A percentile compares a stretch with the other conserved stretches of the same genome.
These are phyloP conservation scores for Ganoderma lingzhi DNA, from an alignment of 1,284 basidiomycete genomes.

Conservation along the genomic window DNA sequence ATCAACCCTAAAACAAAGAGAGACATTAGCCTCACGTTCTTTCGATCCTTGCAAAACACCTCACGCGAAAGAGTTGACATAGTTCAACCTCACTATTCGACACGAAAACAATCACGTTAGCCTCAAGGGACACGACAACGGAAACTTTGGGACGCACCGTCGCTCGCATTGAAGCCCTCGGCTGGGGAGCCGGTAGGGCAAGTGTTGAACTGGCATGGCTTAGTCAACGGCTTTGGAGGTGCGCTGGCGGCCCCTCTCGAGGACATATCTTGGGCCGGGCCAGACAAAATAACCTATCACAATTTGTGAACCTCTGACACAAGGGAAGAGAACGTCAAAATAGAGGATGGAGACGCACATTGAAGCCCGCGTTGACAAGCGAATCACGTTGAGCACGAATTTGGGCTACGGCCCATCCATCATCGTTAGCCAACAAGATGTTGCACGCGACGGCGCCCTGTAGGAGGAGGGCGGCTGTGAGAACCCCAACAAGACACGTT, in stretches of 20 bases:
- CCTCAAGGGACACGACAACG: background rate
- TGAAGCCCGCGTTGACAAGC: conserved; percentile 48
- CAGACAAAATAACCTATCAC: conserved; percentile 49
- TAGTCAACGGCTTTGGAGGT: conserved; percentile 35
- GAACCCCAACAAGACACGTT: conserved; percentile 3
- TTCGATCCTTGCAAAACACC: conserved; percentile 3
- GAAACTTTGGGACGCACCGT: conserved; percentile 43
- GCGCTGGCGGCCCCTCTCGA: conserved; percentile 49
- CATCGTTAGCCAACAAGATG: conserved; percentile 53
- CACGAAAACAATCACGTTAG: background rate
- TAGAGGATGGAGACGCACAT: conserved; percentile 41
- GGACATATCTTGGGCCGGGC: conserved; percentile 50
- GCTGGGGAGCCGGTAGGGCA: conserved; percentile 54
- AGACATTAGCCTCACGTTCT: background rate
- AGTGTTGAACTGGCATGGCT: conserved; percentile 51
- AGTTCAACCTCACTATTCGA: conserved; percentile 45
- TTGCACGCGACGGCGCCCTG: conserved; percentile 22
- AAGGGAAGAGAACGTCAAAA: background rate
- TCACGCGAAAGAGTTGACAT: conserved; percentile 42
- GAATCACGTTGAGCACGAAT: conserved; percentile 54
- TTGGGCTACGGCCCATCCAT: conserved; percentile 61
- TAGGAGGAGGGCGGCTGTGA: conserved; percentile 8
- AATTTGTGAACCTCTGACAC: background rate
- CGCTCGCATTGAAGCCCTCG: conserved; percentile 49
- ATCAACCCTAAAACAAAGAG: conserved; percentile 44